Conservation (phyloP, 768 basidiomycete species). For the Nidula microcarpa region DNA sequence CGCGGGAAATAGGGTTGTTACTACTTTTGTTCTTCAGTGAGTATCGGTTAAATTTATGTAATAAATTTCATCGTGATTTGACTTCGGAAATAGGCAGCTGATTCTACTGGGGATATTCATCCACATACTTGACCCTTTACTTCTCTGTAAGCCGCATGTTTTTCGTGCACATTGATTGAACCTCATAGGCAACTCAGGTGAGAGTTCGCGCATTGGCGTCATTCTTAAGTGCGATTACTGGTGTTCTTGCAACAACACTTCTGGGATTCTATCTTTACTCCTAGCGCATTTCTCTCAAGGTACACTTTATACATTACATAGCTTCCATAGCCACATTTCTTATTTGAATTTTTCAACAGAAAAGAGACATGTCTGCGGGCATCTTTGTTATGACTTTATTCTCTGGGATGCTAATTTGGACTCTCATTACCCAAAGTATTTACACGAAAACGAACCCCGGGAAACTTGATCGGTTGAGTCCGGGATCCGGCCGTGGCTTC, state of each 20-base stretch:
- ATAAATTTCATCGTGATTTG: too few relatives aligned
- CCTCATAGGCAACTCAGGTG: slow-evolving; percentile 3
- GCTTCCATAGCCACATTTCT: too few relatives aligned
- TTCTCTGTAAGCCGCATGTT: slow-evolving; percentile 6
- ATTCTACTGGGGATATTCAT: slow-evolving; percentile 15
- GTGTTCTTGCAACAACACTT: slow-evolving; percentile 7
- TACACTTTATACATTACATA: background rate
- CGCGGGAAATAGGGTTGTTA: background rate
- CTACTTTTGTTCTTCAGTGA: background rate
- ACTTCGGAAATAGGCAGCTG: slow-evolving; percentile 8
- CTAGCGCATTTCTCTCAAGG: slow-evolving; percentile 1
- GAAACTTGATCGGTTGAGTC: slow-evolving; percentile 14
- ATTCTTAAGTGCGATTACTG: slow-evolving; percentile 12
- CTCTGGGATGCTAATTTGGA: slow-evolving; percentile 13
- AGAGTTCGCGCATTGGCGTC: slow-evolving; percentile 12
- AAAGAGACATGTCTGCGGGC: slow-evolving; percentile 10
- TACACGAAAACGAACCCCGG: slow-evolving; percentile 10
- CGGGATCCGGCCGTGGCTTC: slow-evolving; percentile 4
- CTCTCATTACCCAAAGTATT: slow-evolving; percentile 11
- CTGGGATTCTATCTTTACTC: slow-evolving; percentile 14
- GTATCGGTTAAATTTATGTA: background rate
- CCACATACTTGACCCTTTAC: slow-evolving; percentile 13
- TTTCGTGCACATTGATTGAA: too few relatives aligned
- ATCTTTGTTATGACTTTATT: slow-evolving; percentile 6
- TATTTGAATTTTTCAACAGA: background rate